Percentiles rank a stretch among this genome's conserved stretches.
These are phyloP conservation scores for Punctularia strigosozonata DNA, from an alignment of 768 basidiomycete genomes.

Conservation along the genomic window DNA sequence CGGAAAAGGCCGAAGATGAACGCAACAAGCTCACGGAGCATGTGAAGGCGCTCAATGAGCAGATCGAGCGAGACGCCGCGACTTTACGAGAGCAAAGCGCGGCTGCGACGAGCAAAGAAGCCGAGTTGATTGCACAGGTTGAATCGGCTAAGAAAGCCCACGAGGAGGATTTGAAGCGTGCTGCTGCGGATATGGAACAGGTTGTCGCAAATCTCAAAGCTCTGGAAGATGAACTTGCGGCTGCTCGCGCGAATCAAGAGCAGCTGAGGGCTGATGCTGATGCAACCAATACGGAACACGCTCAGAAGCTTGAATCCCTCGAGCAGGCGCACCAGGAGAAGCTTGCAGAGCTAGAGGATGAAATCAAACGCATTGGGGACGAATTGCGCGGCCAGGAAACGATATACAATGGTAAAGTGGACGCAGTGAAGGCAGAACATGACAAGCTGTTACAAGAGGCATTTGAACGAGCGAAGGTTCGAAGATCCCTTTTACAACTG, in stretches of 20 bases:
- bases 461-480: slow-evolving; percentile 70
- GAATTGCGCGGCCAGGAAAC: slow-evolving; percentile 68
- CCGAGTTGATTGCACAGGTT: slow-evolving; percentile 26
- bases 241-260: slow-evolving; percentile 34
- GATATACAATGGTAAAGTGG: slow-evolving; percentile 55
- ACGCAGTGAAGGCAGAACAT: slow-evolving; percentile 55
- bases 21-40: slow-evolving; percentile 31
- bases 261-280: slow-evolving; percentile 31
- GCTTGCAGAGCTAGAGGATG: slow-evolving; percentile 39
- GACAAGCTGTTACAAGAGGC: slow-evolving; percentile 49
- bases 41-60: slow-evolving; percentile 40
- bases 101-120: slow-evolving; percentile 35
- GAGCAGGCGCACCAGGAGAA: slow-evolving; percentile 37
- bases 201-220: slow-evolving; percentile 31
- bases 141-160: slow-evolving; percentile 32
- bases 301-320: slow-evolving; percentile 36
- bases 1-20: slow-evolving; percentile 53
- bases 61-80: slow-evolving; percentile 35
- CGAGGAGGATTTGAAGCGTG: slow-evolving; percentile 31
- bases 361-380: slow-evolving; percentile 39
- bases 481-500: slow-evolving; percentile 5
- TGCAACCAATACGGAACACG: slow-evolving; percentile 36
- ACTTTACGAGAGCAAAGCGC: slow-evolving; percentile 37
- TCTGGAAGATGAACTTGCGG: slow-evolving; percentile 35
- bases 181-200: slow-evolving; percentile 31